phyloP scores from a whole-genome alignment of 345 rosid genomes.

The Ricinus communis region DNA sequence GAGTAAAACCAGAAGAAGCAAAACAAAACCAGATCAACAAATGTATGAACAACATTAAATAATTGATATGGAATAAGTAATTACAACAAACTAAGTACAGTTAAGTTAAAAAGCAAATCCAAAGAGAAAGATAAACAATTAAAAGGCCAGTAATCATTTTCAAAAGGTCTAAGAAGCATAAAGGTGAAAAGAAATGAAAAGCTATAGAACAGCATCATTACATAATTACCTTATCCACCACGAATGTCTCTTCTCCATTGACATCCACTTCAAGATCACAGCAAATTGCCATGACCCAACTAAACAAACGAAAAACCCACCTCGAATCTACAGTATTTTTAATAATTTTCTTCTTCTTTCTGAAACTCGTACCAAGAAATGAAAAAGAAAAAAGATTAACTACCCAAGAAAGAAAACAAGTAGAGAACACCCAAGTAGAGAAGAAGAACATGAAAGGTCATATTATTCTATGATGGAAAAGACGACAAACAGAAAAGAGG shows the following conservation, averaged over 20 bases:
- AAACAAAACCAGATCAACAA: background rate
- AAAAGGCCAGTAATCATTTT: background rate
- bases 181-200: background rate
- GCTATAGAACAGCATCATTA: background rate
- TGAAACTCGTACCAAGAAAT: background rate
- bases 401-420: background rate
- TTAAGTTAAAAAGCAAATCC: background rate
- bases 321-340: constrained; percentile 26
- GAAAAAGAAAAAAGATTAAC: background rate
- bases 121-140: background rate
- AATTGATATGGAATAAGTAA: background rate
- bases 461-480: constrained; percentile 3
- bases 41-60: background rate
- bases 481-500: constrained; percentile 19
- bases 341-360: background rate
- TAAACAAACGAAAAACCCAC: constrained; percentile 17
- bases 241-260: constrained; percentile 83
- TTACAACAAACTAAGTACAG: background rate
- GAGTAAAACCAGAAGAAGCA: background rate
- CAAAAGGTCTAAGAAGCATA: background rate
- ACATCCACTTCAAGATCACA: constrained; percentile 93
- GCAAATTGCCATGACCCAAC: constrained; percentile 57
- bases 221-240: constrained; percentile 70
- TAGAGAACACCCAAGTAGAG: background rate
- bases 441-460: background rate